phyloP scores from a whole-genome alignment of 306 rosid species.

The Gastrolobium bilobum region DNA sequence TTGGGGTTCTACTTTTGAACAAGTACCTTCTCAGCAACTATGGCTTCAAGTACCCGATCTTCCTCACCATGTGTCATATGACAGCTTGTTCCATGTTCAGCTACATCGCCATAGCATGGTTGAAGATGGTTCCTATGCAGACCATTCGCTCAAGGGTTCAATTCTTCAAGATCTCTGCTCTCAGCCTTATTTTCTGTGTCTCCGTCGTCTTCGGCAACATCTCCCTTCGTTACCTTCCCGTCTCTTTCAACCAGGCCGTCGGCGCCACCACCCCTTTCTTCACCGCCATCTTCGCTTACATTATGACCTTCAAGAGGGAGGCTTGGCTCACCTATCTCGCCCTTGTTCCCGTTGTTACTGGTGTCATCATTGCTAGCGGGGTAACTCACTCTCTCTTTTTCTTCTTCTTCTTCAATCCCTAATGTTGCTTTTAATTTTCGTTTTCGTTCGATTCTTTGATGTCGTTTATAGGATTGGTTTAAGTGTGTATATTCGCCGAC shows the following conservation, averaged over 20 bases:
- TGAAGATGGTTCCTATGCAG: slow-evolving; percentile 97
- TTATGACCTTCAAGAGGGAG: slow-evolving; percentile 89
- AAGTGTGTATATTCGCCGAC: not conserved
- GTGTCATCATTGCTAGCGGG: slow-evolving; percentile 98
- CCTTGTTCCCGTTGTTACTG: slow-evolving; percentile 93
- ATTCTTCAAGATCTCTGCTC: slow-evolving; percentile 86
- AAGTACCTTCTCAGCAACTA: slow-evolving; percentile 94
- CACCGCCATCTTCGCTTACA: slow-evolving; percentile 94
- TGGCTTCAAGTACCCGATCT: slow-evolving; percentile 98
- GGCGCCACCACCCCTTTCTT: slow-evolving; percentile 99
- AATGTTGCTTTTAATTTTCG: not conserved
- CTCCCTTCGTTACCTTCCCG: slow-evolving; percentile 90
- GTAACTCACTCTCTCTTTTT: slow-evolving; percentile 46
- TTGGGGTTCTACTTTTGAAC: slow-evolving; percentile 90
- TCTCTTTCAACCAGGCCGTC: slow-evolving; percentile 90
- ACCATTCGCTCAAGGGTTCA: slow-evolving; percentile 89
- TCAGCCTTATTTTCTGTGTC: slow-evolving; percentile 85
- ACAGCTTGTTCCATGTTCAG: slow-evolving; percentile 94
- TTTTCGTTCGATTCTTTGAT: slow-evolving; percentile 34
- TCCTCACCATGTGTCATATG: slow-evolving; percentile 99
- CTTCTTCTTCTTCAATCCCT: too few relatives aligned
- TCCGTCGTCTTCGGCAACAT: slow-evolving; percentile 97
- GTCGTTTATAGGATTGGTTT: not conserved
- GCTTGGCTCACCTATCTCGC: slow-evolving; percentile 96
- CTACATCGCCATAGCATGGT: slow-evolving; percentile 95